These are phyloP conservation scores for Maudiozyma saulgeensis DNA, from an alignment of 805 yeast species.

Conservation along the genomic window DNA sequence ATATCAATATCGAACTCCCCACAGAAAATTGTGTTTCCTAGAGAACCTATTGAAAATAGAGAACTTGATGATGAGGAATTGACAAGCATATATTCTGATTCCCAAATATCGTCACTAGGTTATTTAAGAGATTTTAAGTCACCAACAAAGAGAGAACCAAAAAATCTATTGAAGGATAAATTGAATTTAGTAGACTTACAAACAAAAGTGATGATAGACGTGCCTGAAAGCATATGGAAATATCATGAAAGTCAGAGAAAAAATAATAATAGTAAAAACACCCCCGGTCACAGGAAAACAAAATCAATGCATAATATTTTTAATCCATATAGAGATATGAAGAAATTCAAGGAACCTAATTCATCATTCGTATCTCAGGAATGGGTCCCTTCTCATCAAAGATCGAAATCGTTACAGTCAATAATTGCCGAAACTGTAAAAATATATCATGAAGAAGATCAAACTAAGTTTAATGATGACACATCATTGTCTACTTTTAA, in stretches of 20 bases:
- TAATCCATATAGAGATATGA: background rate
- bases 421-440: constrained; percentile 22
- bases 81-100: background rate
- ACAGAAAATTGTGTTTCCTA: constrained; percentile 24
- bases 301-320: background rate
- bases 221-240: constrained; percentile 26
- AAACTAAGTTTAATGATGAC: background rate
- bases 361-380: background rate
- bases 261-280: background rate
- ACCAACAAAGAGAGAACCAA: background rate
- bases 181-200: constrained; percentile 22
- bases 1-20: constrained; percentile 16
- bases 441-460: constrained; percentile 2
- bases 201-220: constrained; percentile 22
- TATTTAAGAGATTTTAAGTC: background rate
- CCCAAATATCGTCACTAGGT: background rate
- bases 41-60: constrained; percentile 1
- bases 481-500: background rate
- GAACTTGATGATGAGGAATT: background rate
- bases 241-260: constrained; percentile 12
- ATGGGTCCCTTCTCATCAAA: constrained; percentile 5
- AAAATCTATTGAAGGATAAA: background rate
- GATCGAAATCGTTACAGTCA: constrained; percentile 20
- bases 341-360: background rate
- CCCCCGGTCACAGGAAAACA: constrained; percentile 2